These are phyloP conservation scores for Erythrophleum ivorense DNA, from an alignment of 331 rosid genomes.

Conservation along the genomic window DNA sequence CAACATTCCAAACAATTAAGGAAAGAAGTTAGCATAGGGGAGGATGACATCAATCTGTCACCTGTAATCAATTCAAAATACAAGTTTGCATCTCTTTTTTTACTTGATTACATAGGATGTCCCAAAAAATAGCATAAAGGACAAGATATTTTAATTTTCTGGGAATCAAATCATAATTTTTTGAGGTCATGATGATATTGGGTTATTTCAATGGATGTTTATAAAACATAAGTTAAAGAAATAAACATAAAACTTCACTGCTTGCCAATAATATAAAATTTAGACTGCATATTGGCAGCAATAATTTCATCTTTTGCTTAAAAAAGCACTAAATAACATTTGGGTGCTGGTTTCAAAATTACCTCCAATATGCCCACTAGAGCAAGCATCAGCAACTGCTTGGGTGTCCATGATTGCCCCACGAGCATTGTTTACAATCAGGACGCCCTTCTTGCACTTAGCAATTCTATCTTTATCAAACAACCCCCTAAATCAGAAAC, in stretches of 20 bases:
- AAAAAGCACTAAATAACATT: background rate
- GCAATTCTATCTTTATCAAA: slow-evolving; percentile 36
- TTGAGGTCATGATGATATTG: background rate
- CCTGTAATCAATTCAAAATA: background rate
- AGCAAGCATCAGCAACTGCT: slow-evolving; percentile 87
- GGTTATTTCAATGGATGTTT: background rate
- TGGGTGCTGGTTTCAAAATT: slow-evolving; percentile 32
- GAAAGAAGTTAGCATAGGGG: slow-evolving; percentile 10
- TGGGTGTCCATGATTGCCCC: slow-evolving; percentile 95
- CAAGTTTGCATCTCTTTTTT: background rate
- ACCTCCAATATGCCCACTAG: slow-evolving; percentile 91
- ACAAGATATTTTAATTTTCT: background rate
- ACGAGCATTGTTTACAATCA: slow-evolving; percentile 56
- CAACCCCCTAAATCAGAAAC: slow-evolving; percentile 69
- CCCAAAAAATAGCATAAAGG: background rate
- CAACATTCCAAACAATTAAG: background rate
- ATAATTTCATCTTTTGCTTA: slow-evolving; percentile 4
- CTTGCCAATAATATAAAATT: background rate
- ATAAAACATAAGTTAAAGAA: background rate
- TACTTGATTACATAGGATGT: background rate
- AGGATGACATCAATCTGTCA: background rate
- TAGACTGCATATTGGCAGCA: background rate
- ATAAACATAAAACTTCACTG: background rate
- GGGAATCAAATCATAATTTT: background rate
- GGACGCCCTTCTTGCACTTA: slow-evolving; percentile 31